These are phyloP conservation scores for Leccinum uliginosum DNA, from an alignment of 768 basidiomycete species.

Conservation along the genomic window DNA sequence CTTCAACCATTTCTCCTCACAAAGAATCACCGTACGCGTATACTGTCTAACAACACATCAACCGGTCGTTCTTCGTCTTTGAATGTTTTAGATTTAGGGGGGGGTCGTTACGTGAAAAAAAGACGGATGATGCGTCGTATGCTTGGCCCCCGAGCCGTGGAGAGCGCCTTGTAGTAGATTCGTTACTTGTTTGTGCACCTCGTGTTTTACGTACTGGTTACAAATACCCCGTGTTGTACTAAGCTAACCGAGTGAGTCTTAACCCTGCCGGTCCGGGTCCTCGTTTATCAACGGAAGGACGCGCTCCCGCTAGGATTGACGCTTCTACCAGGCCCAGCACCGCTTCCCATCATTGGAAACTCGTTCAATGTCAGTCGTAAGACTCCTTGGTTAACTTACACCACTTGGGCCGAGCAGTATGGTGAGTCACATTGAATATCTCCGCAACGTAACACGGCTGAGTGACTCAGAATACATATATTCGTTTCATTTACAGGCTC, in stretches of 20 bases:
- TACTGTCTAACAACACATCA: background rate
- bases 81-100: background rate
- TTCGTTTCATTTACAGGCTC: no score
- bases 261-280: no score
- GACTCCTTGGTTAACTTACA: slow-evolving; percentile 12
- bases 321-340: slow-evolving; percentile 12
- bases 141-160: background rate
- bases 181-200: no score
- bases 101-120: background rate
- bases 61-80: background rate
- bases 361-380: slow-evolving; percentile 1
- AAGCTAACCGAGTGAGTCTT: no score
- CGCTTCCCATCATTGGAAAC: slow-evolving; percentile 13
- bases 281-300: background rate
- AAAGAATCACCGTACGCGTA: background rate
- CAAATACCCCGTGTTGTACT: no score
- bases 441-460: no score
- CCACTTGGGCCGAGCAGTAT: slow-evolving; percentile 8
- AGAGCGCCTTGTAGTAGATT: background rate
- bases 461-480: no score
- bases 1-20: background rate
- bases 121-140: background rate
- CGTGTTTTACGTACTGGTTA: background rate
- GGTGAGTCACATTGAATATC: no score
- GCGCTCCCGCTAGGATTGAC: background rate